Evolutionary conservation across 768 basidiomycete genomes (phyloP).

Genomic region (Sporobolomyces roseus): DNA sequence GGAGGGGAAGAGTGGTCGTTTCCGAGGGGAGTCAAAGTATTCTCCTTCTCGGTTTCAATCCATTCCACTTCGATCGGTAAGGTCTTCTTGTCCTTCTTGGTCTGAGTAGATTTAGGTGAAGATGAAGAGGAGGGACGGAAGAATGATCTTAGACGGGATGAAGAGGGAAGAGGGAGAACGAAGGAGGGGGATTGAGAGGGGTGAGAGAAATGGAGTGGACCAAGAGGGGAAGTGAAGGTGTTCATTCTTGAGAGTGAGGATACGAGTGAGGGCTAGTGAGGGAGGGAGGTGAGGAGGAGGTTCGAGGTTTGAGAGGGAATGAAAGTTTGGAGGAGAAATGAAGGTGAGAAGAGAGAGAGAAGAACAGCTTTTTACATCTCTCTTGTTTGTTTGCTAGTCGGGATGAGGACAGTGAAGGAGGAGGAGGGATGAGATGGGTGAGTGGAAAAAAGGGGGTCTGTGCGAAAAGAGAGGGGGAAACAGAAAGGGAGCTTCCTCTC

Average conservation of each 20-base stretch:
- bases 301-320: not conserved
- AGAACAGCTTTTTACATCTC: not conserved
- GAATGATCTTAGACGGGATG: constrained; percentile 2
- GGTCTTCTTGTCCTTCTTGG: not conserved
- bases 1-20: not conserved
- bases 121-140: not conserved
- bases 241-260: not conserved
- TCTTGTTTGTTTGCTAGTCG: not conserved
- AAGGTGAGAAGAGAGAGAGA: not conserved
- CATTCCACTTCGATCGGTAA: too few species aligned
- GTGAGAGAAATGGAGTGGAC: too few species aligned
- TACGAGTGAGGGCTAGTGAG: too few species aligned
- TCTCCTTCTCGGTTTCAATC: not conserved
- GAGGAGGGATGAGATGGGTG: not conserved
- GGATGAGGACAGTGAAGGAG: not conserved
- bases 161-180: not conserved
- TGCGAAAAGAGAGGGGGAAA: not conserved
- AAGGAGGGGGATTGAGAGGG: too few species aligned
- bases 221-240: constrained; percentile 3
- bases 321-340: not conserved
- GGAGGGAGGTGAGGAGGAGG: not conserved
- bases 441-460: not conserved
- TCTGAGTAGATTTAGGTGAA: too few species aligned
- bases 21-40: not conserved
- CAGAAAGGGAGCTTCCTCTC: not conserved